Conservation (phyloP, 352 stramenopile species). For the Pythium monospermum region DNA sequence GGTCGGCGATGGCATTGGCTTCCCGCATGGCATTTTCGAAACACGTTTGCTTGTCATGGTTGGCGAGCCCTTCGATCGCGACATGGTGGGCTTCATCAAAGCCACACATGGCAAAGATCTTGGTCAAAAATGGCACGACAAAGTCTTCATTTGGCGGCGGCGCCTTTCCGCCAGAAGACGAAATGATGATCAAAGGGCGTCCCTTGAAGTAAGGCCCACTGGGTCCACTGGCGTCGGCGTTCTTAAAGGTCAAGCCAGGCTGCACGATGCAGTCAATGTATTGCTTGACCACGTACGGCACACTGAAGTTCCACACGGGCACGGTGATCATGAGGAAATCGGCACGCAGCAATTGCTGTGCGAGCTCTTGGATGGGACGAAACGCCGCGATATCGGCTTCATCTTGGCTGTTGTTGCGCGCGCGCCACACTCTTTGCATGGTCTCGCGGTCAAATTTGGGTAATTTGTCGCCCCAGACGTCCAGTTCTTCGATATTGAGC, state of each 20-base stretch:
- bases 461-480: slow-evolving; percentile 56
- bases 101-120: slow-evolving; percentile 74
- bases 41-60: slow-evolving; percentile 58
- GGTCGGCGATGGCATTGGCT: slow-evolving; percentile 53
- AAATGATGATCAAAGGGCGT: slow-evolving; percentile 65
- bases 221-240: slow-evolving; percentile 53
- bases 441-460: slow-evolving; percentile 70
- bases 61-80: slow-evolving; percentile 54
- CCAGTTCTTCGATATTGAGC: slow-evolving; percentile 62
- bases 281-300: slow-evolving; percentile 78
- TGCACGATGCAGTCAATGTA: slow-evolving; percentile 82
- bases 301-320: slow-evolving; percentile 75
- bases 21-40: slow-evolving; percentile 49
- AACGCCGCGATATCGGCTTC: slow-evolving; percentile 49
- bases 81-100: slow-evolving; percentile 65
- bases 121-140: slow-evolving; percentile 63
- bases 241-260: slow-evolving; percentile 58
- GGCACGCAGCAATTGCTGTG: slow-evolving; percentile 55
- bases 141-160: slow-evolving; percentile 53
- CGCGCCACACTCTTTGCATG: slow-evolving; percentile 65
- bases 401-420: slow-evolving; percentile 57
- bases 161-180: slow-evolving; percentile 62
- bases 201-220: slow-evolving; percentile 56
- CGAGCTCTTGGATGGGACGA: slow-evolving; percentile 55
- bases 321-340: slow-evolving; percentile 74